phyloP scores from a whole-genome alignment of 306 rosid species.

The Cucurbita moschata region DNA sequence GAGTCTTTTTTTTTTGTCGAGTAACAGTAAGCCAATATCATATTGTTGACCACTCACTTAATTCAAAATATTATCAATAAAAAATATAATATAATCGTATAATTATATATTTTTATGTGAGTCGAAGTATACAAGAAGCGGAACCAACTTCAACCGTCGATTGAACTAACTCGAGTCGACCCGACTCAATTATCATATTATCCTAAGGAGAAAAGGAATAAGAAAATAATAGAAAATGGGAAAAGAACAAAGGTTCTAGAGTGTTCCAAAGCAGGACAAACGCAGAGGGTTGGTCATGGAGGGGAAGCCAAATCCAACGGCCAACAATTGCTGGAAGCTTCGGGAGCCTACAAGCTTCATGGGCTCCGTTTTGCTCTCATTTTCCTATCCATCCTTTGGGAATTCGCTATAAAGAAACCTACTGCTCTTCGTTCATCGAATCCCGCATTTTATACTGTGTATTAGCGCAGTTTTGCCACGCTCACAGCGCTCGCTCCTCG shows the following conservation, averaged over 20 bases:
- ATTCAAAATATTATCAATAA: too few species aligned
- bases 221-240: too few species aligned
- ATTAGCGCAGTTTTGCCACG: not conserved
- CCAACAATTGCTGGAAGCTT: constrained; percentile 14
- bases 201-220: too few species aligned
- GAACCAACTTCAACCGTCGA: too few species aligned
- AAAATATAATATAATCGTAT: too few species aligned
- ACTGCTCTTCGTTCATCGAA: not conserved
- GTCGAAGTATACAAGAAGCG: too few species aligned
- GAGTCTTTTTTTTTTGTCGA: too few species aligned
- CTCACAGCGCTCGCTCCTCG: not conserved
- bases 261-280: constrained; percentile 14
- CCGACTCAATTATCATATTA: too few species aligned
- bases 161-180: too few species aligned
- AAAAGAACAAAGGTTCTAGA: constrained; percentile 12
- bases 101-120: too few species aligned
- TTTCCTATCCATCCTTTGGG: not conserved
- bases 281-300: not conserved
- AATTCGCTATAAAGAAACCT: not conserved
- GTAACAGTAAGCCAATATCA: too few species aligned
- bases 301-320: constrained; percentile 16
- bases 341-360: constrained; percentile 9
- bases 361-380: not conserved
- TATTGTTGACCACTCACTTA: too few species aligned
- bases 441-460: not conserved